phyloP scores from a whole-genome alignment of 495 filamentous ascomycete genomes.

The Xylaria grammica region DNA sequence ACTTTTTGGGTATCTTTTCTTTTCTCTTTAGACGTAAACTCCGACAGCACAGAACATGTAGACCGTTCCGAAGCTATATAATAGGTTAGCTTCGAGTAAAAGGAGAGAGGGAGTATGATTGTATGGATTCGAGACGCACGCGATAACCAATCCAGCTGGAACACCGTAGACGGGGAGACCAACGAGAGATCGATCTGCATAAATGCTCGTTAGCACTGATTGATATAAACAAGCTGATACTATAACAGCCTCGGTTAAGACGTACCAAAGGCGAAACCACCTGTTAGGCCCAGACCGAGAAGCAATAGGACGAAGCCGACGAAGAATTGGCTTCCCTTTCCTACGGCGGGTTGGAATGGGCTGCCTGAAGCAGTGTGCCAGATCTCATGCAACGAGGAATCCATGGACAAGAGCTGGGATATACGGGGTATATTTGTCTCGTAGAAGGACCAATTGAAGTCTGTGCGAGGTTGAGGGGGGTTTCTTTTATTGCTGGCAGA shows the following conservation, averaged over 20 bases:
- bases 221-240: neutral
- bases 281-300: constrained; percentile 67
- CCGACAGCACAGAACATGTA: constrained; percentile 98
- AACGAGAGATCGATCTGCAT: constrained; percentile 81
- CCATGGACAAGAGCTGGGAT: constrained; percentile 46
- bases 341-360: constrained; percentile 80
- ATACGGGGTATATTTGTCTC: neutral
- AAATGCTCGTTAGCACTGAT: constrained; percentile 13
- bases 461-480: too few species aligned
- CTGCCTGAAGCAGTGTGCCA: constrained; percentile 87
- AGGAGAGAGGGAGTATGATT: neutral
- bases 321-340: constrained; percentile 82
- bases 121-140: constrained; percentile 61
- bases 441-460: neutral
- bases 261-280: constrained; percentile 84
- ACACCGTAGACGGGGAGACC: constrained; percentile 80
- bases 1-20: constrained; percentile 47
- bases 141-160: constrained; percentile 86
- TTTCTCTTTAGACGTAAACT: constrained; percentile 82
- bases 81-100: constrained; percentile 23
- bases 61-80: constrained; percentile 84
- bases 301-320: constrained; percentile 80
- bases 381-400: constrained; percentile 79
- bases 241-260: neutral
- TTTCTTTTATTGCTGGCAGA: neutral